Evolutionary conservation across 1,284 basidiomycete genomes (phyloP), one percentile per base, ranked within the genome.

Genomic region (Cerrena zonata): DNA sequence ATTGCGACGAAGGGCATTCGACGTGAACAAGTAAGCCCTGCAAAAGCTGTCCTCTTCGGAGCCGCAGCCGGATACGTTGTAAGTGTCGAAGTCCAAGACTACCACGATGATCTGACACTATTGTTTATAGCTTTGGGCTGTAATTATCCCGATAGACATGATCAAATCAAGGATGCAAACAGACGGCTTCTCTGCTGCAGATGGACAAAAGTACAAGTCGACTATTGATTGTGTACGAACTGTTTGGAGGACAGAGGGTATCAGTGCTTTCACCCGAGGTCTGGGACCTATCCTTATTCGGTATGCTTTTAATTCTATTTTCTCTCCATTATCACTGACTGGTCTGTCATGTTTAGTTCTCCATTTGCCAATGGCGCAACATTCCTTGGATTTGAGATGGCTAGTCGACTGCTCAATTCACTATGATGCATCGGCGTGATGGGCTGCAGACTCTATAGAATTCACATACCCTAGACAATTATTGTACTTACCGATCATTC

Each of bases 141-240:
- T 89, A 10, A 93, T 93, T 71, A 94, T 94, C 72, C 91, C 91
- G 5, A 85, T 93, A 66, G 94, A 95, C 69, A 91, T 96, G 78
- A 84, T 97, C 67, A 98, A 98, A 67, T 91, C 89, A 24, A 84
- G 93, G 50, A 86, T 97, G 74, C 95, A 98, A 71, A 97, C 94
- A 0, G 95, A 98, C 64, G 86, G 87, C 1, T 89, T 94, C 64
- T 77, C 82, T 40, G 73, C 80, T 4, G 68, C 79, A 19, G 83
- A 83, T 50, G 86, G 85, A 36, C 83, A 88, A 60, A 88, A 88
- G 65, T 98, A 94, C 73, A 78, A 74, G 38, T 89, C 88, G 11
- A 82, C 89, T 10, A 57, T 90, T 27, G 87, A 96, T 65, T 96
- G 93, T 59, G 81, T 89, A 36, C 78, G 80, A 36, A 88, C 84